Percentiles rank a stretch among this genome's conserved stretches.
phyloP scores from a whole-genome alignment of 2,329 filamentous ascomycete genomes.

The Penicillium sp. region DNA sequence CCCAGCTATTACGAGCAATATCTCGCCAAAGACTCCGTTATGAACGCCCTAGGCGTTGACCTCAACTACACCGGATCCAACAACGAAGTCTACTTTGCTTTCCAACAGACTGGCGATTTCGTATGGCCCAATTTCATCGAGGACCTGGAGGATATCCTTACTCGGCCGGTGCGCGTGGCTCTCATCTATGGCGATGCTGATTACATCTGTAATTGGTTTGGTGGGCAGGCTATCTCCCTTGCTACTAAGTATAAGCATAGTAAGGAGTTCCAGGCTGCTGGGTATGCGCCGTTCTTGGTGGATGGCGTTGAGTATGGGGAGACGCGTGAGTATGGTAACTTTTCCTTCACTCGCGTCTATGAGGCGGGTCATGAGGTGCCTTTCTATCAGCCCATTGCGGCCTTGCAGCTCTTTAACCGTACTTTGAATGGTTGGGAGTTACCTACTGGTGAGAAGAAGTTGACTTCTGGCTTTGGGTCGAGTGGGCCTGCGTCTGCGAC shows the following conservation, averaged over 20 bases:
- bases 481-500: slow-evolving; percentile 43
- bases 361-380: slow-evolving; percentile 65
- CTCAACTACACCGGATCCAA: slow-evolving; percentile 58
- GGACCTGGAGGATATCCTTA: slow-evolving; percentile 61
- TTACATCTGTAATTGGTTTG: slow-evolving; percentile 60
- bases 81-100: slow-evolving; percentile 45
- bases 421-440: slow-evolving; percentile 59
- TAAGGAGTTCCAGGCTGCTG: slow-evolving; percentile 62
- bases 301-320: slow-evolving; percentile 67
- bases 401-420: slow-evolving; percentile 61
- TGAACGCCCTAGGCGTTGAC: slow-evolving; percentile 61
- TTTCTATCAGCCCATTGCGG: slow-evolving; percentile 58
- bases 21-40: slow-evolving; percentile 60
- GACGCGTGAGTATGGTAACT: slow-evolving; percentile 74
- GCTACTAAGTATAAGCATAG: slow-evolving; percentile 54
- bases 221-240: slow-evolving; percentile 72
- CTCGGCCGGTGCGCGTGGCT: slow-evolving; percentile 65
- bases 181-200: slow-evolving; percentile 68
- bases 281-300: slow-evolving; percentile 70
- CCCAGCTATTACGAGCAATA: slow-evolving; percentile 62
- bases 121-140: slow-evolving; percentile 62
- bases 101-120: slow-evolving; percentile 60
- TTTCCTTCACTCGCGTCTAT: slow-evolving; percentile 67
- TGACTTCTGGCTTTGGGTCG: slow-evolving; percentile 40
- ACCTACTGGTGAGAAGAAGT: slow-evolving; percentile 49